These are phyloP conservation scores for Hyaloperonospora arabidopsidis DNA, from an alignment of 352 stramenopile species.

Conservation along the genomic window DNA sequence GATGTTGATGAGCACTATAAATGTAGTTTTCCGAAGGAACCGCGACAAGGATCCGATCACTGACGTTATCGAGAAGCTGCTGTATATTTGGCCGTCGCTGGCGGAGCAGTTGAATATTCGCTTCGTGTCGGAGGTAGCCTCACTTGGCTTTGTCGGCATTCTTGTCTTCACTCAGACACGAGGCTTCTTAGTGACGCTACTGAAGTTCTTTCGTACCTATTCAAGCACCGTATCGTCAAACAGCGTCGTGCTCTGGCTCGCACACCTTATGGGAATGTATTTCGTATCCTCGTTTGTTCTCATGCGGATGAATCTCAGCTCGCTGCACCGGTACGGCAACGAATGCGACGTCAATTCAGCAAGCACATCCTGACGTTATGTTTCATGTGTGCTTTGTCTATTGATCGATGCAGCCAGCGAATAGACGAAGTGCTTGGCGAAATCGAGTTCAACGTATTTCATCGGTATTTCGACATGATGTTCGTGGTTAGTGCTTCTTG, in stretches of 20 bases:
- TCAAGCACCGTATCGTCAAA: constrained; percentile 80
- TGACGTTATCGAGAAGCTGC: constrained; percentile 65
- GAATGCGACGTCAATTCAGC: background rate
- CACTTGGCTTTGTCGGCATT: constrained; percentile 67
- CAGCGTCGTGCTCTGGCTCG: constrained; percentile 74
- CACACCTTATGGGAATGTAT: constrained; percentile 84
- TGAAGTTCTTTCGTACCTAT: constrained; percentile 76
- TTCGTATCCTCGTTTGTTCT: constrained; percentile 84
- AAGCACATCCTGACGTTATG: background rate
- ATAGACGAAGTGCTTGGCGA: constrained; percentile 79
- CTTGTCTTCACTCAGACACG: constrained; percentile 80
- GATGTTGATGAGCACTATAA: constrained; percentile 81
- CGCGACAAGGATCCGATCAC: constrained; percentile 83
- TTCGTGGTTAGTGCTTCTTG: constrained; percentile 71
- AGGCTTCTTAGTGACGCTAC: constrained; percentile 64
- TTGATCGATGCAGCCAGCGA: constrained; percentile 32
- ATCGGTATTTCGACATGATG: constrained; percentile 81
- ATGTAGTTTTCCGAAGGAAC: constrained; percentile 70
- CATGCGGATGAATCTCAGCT: constrained; percentile 83
- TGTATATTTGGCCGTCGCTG: constrained; percentile 76
- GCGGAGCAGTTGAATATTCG: constrained; percentile 72
- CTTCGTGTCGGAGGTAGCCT: constrained; percentile 72
- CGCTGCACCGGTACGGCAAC: constrained; percentile 43
- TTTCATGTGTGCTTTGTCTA: constrained; percentile 3
- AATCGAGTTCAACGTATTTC: constrained; percentile 80